Evolutionary conservation across 495 filamentous ascomycete genomes (phyloP).

Genomic region (Podospora pseudopauciseta): DNA sequence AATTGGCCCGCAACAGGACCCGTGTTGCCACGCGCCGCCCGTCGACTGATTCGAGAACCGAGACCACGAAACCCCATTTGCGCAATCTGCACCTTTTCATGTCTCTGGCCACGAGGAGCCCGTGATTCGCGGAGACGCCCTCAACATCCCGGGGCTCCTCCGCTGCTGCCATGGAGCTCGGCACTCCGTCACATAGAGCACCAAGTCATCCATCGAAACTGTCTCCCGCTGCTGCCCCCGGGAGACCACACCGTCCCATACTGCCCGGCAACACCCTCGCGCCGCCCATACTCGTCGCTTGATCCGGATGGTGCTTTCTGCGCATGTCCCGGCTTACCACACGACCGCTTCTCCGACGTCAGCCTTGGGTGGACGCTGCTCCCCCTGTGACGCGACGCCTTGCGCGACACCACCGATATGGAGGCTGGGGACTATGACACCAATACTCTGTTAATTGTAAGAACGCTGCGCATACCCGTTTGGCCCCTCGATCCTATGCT

Average conservation of each 20-base stretch:
- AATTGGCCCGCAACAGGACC: neutral
- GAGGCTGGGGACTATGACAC: constrained; percentile 53
- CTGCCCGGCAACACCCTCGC: neutral
- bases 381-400: constrained; percentile 17
- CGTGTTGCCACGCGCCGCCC: constrained; percentile 9
- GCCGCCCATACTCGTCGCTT: constrained; percentile 6
- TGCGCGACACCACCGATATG: constrained; percentile 41
- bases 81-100: constrained; percentile 15
- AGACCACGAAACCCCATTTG: neutral
- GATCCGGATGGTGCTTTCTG: constrained; percentile 8
- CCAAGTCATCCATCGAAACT: constrained; percentile 19
- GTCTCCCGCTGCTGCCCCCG: constrained; percentile 2
- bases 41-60: neutral
- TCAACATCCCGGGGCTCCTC: constrained; percentile 8
- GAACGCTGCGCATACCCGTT: constrained; percentile 12
- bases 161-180: constrained; percentile 32
- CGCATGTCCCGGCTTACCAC: constrained; percentile 23
- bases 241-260: constrained; percentile 4
- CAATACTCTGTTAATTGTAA: constrained; percentile 49
- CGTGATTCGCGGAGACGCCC: constrained; percentile 20
- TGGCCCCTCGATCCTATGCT: constrained; percentile 7
- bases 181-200: constrained; percentile 24
- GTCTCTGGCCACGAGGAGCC: constrained; percentile 10
- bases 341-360: constrained; percentile 14
- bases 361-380: constrained; percentile 26